phyloP scores from a whole-genome alignment of 148 eudicot species.

The Rhododendron mucronatum region DNA sequence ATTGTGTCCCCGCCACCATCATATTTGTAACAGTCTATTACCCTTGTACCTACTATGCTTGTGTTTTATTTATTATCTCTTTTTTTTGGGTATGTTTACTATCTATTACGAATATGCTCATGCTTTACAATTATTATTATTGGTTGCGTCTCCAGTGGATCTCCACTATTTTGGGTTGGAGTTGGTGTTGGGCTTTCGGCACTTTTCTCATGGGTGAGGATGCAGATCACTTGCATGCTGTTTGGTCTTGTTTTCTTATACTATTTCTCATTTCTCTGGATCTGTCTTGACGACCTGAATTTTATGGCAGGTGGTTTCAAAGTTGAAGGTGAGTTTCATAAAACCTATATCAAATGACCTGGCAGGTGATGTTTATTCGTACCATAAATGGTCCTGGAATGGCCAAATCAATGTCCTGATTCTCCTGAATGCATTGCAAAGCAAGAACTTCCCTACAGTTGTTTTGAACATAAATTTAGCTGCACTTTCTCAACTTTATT shows the following conservation, averaged over 20 bases:
- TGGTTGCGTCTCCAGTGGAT: conserved; percentile 50
- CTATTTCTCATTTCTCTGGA: not conserved
- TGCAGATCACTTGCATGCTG: conserved; percentile 2
- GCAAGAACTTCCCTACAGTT: not conserved
- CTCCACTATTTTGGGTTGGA: conserved; percentile 95
- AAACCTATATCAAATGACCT: not conserved
- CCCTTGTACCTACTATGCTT: not conserved
- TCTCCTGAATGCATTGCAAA: not conserved
- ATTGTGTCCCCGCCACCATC: conserved; percentile 55
- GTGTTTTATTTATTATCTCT: not conserved
- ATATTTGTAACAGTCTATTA: conserved; percentile 45
- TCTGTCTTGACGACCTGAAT: conserved; percentile 15
- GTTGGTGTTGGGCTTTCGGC: conserved; percentile 92
- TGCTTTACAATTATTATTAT: not conserved
- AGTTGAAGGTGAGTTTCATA: conserved; percentile 58
- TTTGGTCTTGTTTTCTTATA: not conserved
- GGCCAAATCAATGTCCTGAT: not conserved
- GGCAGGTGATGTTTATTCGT: conserved; percentile 8
- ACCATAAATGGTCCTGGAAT: not conserved
- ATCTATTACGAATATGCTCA: not conserved
- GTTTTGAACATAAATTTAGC: not conserved
- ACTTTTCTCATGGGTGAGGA: conserved; percentile 64
- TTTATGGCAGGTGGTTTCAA: conserved; percentile 46
- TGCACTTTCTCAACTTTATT: not conserved
- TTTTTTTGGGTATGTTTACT: not conserved